Base-by-base conservation (phyloP, 2,329 filamentous ascomycete species). In the Pestalotiopsis sp. region DNA sequence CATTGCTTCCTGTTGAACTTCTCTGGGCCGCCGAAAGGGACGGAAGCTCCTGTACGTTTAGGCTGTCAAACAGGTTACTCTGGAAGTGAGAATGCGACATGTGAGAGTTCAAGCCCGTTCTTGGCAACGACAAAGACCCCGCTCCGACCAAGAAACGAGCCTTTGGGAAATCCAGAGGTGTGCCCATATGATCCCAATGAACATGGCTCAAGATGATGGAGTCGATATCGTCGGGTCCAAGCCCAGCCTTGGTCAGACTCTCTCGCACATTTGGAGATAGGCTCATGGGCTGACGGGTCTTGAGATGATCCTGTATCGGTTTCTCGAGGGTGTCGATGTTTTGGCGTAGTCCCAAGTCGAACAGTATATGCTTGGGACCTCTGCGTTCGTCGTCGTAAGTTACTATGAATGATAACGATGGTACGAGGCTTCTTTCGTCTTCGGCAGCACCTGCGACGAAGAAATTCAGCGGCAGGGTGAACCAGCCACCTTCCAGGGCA, bases 121-220 rank as follows among this genome's bases (percentile, higher is more conserved):
- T 69, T 5, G 87, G 75, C 1, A 87, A 74, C 49, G 81, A 71
- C 20, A 82, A 71, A 0, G 83, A 82, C 4, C 84, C 85, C 3
- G 80, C 77, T 0, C 88, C 88, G 11, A 89, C 83, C 3, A 86
- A 71, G 70, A 89, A 88, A 2, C 79, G 78, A 0, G 85, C 80
- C 13, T 78, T 75, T 0, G 80, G 69, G 70, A 88, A 89, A 71
- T 88, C 85, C 1, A 79, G 76, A 0, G 86, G 85, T 4, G 85
- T 87, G n/a, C 87, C 88, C 49, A 85, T 80, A 70, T 89, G 87
- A 71, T 90, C 87, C 81, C 85, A 88, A 72, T 90, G 87, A 0
- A 86, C 80, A 69, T 90, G 87, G 71, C 82, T 85, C 1, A 87
- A 75, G 7, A 89, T 75, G 5, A 80, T 75, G 0, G 73, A 52